A percentile compares a stretch with the other conserved stretches of the same genome.
Evolutionary conservation across 208 protist species (phyloP).

Genomic region (Crithidia mellificae): DNA sequence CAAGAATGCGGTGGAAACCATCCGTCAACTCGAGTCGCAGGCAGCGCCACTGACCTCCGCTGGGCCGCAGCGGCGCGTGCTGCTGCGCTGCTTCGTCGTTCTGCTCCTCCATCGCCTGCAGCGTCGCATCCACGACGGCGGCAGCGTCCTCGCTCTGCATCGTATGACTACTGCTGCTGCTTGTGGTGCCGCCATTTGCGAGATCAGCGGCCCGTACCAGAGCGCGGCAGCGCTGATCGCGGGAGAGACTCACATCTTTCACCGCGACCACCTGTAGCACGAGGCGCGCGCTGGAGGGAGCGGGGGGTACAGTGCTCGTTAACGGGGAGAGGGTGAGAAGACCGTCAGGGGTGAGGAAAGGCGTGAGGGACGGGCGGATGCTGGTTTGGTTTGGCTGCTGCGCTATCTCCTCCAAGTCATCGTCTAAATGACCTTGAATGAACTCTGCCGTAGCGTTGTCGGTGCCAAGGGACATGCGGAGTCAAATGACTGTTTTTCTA

Average conservation of each 20-base stretch:
- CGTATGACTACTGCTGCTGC: neutral
- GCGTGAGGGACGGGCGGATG: slow-evolving; percentile 28
- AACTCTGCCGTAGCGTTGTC: slow-evolving; percentile 29
- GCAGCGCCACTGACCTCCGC: slow-evolving; percentile 44
- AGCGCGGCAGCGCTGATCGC: slow-evolving; percentile 49
- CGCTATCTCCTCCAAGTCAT: slow-evolving; percentile 52
- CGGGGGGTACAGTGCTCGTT: no score
- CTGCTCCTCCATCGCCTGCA: slow-evolving; percentile 38
- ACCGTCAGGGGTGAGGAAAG: slow-evolving; percentile 21
- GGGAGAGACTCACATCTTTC: slow-evolving; percentile 58
- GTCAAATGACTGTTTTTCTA: no score
- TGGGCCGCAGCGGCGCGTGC: slow-evolving; percentile 35
- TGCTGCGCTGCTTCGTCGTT: slow-evolving; percentile 39
- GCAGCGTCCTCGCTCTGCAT: slow-evolving; percentile 20
- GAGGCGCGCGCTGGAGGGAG: slow-evolving; percentile 16
- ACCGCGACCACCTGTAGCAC: slow-evolving; percentile 65
- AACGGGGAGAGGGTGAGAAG: neutral
- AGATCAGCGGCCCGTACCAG: slow-evolving; percentile 26
- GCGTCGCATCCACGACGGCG: slow-evolving; percentile 32
- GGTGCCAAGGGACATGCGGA: slow-evolving; percentile 26
- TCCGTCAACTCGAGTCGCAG: slow-evolving; percentile 59
- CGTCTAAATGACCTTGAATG: slow-evolving; percentile 48
- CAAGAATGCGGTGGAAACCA: slow-evolving; percentile 70
- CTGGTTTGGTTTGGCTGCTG: slow-evolving; percentile 11
- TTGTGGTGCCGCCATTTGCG: neutral